Evolutionary conservation across 2,329 filamentous ascomycete species (phyloP), one percentile per base, ranked within the genome.

Genomic region (Fusarium tuaranense): DNA sequence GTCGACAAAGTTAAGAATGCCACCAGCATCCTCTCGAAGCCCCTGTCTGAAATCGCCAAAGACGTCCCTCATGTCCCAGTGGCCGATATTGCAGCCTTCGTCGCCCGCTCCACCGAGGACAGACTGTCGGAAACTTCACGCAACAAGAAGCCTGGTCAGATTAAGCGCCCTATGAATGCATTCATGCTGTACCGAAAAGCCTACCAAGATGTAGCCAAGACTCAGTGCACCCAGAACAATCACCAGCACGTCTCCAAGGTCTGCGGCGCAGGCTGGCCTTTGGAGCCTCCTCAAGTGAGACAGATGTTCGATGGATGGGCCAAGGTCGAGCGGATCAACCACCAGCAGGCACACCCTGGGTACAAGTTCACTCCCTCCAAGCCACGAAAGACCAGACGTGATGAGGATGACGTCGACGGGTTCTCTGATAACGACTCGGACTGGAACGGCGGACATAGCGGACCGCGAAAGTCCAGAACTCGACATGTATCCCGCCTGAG

Each of bases 161-260:
- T 98, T 76, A 95, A 96, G 78, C 89, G 97, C 34, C 95, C 97
- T 4, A 97, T 98, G 93, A 99, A 99, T 82, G 96, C 94, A 1
- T 99, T 98, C 86, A 98, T 99, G 93, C 87, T 99, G 61, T 99
- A 99, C 82, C 93, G 97, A 48, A 98, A 97, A 75, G 94, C 95
- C 8, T 98, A 94, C 80, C 94, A 97, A 70, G 94, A 97, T 71
- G 89, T 95, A 36, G 94, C 94, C 69, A 98, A 98, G 83, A 87
- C 90, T 62, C 94, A 92, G 87, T 94, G 93, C 77, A 86, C 90
- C 16, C 92, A 97, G 78, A 96, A 97, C 82, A 98, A 98, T 84
- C 96, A 99, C 82, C 96, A 99, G 82, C 87, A 97, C 39, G 93
- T 98, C 30, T 98, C 96, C 2, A 91, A 92, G 55, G 91, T 97